Evolutionary conservation across 768 basidiomycete genomes (phyloP), one percentile per base, ranked within the genome.

Genomic region (Astraeus odoratus): DNA sequence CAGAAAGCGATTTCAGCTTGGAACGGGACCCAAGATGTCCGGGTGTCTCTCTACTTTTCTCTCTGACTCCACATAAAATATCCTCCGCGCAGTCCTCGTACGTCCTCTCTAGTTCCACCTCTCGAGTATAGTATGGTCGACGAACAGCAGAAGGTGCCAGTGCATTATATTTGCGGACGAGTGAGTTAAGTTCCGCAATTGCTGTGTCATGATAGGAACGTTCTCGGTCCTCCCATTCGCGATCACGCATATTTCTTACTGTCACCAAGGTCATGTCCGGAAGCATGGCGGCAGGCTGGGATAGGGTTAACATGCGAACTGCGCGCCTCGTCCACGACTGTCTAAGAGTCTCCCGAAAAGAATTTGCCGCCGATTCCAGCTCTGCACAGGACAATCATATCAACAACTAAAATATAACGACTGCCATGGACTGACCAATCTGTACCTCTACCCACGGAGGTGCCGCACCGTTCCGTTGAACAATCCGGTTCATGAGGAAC

Each of bases 371-470:
- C 1, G 64, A 60, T 30, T 92, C 89, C 18, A 92, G 73, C 50
- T 87, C 86, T 85, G 42, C 6, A 22, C 4, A 55, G 19, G 25
- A 29, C 45, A 22, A n/a, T 34, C 44, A n/a, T 25, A 20, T n/a
- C 20, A 19, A 29, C 20, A 49, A 41, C n/a, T 18, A 31, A 20
- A 37, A n/a, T n/a, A 2, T 37, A 26, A 13, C 23, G 13, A 34
- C 18, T 27, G 19, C 6, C n/a, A 23, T 10, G 8, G 18, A 60
- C 75, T 37, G 50, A 80, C 83, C 83, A 45, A 71, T 68, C 61
- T 90, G 89, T 26, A 88, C 55, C 64, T 92, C 88, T 1, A 92
- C 81, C 89, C 90, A 93, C 3, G 86, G 83, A 24, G 89, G 90
- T 3, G 79, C 76, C 5, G 83, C 85, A n/a, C 85, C 87, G 51